A percentile compares a stretch with the other conserved stretches of the same genome.
phyloP scores from a whole-genome alignment of 495 filamentous ascomycete genomes.

The Penicillium taxi region DNA sequence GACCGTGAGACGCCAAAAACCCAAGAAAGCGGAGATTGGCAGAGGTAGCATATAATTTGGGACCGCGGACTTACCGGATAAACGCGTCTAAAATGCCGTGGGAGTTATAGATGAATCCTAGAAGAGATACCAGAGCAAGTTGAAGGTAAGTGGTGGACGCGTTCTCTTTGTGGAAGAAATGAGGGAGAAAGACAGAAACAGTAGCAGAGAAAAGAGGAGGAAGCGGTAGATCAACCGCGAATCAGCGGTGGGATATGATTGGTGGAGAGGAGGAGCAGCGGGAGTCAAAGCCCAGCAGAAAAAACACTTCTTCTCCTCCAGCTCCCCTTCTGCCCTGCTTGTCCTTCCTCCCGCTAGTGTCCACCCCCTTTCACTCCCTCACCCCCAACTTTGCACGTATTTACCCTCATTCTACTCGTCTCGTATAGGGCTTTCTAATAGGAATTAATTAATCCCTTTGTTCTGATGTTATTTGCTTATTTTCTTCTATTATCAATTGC shows the following conservation, averaged over 20 bases:
- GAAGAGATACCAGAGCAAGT: background rate
- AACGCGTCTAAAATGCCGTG: conserved; percentile 14
- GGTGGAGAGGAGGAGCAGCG: conserved; percentile 39
- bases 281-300: conserved; percentile 25
- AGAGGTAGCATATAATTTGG: background rate
- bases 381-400: conserved; percentile 17
- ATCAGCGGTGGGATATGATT: conserved; percentile 27
- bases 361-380: conserved; percentile 9
- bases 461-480: background rate
- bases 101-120: too few relatives aligned
- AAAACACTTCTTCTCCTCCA: conserved; percentile 7
- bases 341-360: conserved; percentile 5
- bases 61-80: conserved; percentile 15
- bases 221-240: conserved; percentile 37
- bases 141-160: conserved; percentile 5
- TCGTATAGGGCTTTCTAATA: conserved; percentile 9
- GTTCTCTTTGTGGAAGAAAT: conserved; percentile 19
- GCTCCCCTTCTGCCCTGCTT: conserved; percentile 9
- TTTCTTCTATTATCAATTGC: conserved; percentile 13
- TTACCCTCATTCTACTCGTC: conserved; percentile 42
- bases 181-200: conserved; percentile 19
- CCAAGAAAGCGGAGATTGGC: background rate
- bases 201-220: conserved; percentile 29
- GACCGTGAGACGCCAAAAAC: conserved; percentile 1
- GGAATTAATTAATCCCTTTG: background rate